Evolutionary conservation across 805 yeast genomes (phyloP).

Genomic region (Candida bentonensis): DNA sequence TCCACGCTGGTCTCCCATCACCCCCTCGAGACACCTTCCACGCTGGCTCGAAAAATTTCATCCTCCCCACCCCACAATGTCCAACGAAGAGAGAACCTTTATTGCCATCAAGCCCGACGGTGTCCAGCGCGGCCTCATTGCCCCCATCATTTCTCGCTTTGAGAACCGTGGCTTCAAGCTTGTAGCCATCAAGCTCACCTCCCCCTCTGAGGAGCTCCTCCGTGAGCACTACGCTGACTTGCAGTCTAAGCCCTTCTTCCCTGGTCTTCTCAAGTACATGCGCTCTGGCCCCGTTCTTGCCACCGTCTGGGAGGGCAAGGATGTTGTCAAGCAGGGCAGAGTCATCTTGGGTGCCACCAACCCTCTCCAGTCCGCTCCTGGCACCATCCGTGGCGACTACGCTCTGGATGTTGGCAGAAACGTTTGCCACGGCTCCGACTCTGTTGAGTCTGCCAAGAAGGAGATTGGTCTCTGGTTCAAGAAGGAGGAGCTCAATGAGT

Average conservation of each 20-base stretch:
- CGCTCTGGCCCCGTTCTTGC: conserved; percentile 97
- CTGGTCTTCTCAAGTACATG: conserved; percentile 92
- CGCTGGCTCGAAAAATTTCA: background rate
- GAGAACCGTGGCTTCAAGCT: conserved; percentile 96
- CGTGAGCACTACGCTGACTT: conserved; percentile 94
- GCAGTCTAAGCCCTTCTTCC: conserved; percentile 94
- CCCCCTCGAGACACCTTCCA: background rate
- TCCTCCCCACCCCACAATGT: conserved; percentile 9
- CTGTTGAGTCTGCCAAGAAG: conserved; percentile 93
- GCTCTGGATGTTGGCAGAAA: conserved; percentile 99
- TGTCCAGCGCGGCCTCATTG: conserved; percentile 96
- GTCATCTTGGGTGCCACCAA: conserved; percentile 96
- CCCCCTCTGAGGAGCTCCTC: conserved; percentile 76
- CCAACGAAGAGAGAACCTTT: conserved; percentile 17
- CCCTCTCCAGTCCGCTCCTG: conserved; percentile 95
- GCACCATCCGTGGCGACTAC: conserved; percentile 98
- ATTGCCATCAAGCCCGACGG: conserved; percentile 72
- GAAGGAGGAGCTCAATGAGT: conserved; percentile 86
- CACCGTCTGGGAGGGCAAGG: conserved; percentile 99
- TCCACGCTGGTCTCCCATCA: background rate
- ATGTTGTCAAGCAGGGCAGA: conserved; percentile 98
- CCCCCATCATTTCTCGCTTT: conserved; percentile 83
- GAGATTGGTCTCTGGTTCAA: conserved; percentile 97
- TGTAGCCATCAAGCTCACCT: conserved; percentile 84
- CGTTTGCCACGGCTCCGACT: conserved; percentile 98